Conservation (phyloP, 2,329 filamentous ascomycete genomes). For the Aspergillus ibericus region DNA sequence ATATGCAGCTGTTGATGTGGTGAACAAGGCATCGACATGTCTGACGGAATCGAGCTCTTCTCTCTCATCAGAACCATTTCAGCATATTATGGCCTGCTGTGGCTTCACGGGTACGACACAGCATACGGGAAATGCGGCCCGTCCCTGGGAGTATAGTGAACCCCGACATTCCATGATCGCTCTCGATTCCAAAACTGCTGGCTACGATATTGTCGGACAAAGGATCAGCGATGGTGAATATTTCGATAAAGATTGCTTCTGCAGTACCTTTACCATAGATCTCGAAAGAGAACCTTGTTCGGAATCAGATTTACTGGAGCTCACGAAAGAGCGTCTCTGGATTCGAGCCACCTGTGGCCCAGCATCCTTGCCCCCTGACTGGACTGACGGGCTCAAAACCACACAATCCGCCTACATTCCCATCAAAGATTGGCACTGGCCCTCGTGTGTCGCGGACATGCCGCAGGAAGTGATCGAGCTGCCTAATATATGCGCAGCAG, state of each 20-base stretch:
- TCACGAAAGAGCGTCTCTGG: slow-evolving; percentile 11
- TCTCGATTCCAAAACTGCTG: slow-evolving; percentile 7
- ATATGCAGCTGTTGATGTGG: neutral
- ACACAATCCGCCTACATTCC: slow-evolving; percentile 4
- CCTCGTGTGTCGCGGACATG: slow-evolving; percentile 2
- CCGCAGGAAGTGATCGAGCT: slow-evolving; percentile 1
- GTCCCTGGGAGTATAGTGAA: slow-evolving; percentile 9
- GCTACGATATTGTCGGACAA: neutral
- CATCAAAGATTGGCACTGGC: slow-evolving; percentile 7
- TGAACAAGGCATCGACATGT: neutral
- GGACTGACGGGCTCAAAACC: slow-evolving; percentile 2
- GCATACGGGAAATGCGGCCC: slow-evolving; percentile 7
- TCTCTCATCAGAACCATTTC: slow-evolving; percentile 1
- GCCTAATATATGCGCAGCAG: neutral
- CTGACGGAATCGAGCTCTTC: neutral
- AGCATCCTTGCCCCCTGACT: neutral
- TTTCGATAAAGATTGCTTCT: slow-evolving; percentile 10
- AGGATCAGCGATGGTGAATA: neutral
- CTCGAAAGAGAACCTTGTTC: neutral
- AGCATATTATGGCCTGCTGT: slow-evolving; percentile 8
- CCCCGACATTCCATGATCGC: neutral
- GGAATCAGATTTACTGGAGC: neutral
- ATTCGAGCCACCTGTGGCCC: slow-evolving; percentile 3
- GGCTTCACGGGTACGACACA: neutral
- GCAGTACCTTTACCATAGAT: slow-evolving; percentile 1